Evolutionary conservation across 179 eudicot species (phyloP).

Genomic region (Drosera spatulata): DNA sequence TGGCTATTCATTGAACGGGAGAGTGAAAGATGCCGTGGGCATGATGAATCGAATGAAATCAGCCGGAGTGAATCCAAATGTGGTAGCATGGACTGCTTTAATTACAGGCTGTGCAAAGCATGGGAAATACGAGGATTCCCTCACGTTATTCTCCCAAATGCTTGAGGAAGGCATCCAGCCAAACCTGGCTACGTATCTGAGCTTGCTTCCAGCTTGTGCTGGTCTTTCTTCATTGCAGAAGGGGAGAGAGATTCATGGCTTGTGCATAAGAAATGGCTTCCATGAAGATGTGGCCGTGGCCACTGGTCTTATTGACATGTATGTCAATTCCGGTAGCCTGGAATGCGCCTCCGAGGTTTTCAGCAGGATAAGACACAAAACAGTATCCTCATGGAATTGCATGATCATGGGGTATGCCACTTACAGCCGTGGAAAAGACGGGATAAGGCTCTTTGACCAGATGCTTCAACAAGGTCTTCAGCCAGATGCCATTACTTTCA

Average conservation of each 20-base stretch:
- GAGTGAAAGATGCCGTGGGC: slow-evolving; percentile 24
- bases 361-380: slow-evolving; percentile 24
- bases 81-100: slow-evolving; percentile 47
- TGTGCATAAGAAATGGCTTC: slow-evolving; percentile 27
- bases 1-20: slow-evolving; percentile 36
- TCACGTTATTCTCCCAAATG: slow-evolving; percentile 31
- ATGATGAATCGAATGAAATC: slow-evolving; percentile 24
- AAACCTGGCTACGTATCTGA: slow-evolving; percentile 40
- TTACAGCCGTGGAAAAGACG: slow-evolving; percentile 26
- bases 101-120: slow-evolving; percentile 27
- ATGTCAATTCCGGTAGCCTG: slow-evolving; percentile 34
- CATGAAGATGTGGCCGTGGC: slow-evolving; percentile 31
- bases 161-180: slow-evolving; percentile 19
- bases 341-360: slow-evolving; percentile 26
- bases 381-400: slow-evolving; percentile 37
- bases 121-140: slow-evolving; percentile 25
- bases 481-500: slow-evolving; percentile 37
- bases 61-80: slow-evolving; percentile 40
- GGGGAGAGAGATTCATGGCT: slow-evolving; percentile 38
- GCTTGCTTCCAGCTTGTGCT: slow-evolving; percentile 37
- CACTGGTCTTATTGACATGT: slow-evolving; percentile 42
- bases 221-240: slow-evolving; percentile 27
- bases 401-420: slow-evolving; percentile 29
- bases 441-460: slow-evolving; percentile 20
- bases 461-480: slow-evolving; percentile 27